Evolutionary conservation across 768 basidiomycete species (phyloP).

Genomic region (Dacryopinax primogenitus): DNA sequence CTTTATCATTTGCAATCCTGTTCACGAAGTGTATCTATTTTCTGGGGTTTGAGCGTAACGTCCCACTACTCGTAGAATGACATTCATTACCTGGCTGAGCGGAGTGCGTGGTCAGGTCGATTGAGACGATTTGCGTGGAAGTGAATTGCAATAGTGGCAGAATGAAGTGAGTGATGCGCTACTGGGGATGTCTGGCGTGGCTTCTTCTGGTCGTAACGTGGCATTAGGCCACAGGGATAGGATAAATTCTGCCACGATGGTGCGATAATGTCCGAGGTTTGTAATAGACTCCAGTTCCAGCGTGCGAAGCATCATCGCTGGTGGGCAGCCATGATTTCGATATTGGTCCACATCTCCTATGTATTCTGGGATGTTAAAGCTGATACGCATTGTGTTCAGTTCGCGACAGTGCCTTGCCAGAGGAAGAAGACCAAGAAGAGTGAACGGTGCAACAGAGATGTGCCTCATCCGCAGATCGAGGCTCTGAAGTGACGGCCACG

Average conservation of each 20-base stretch:
- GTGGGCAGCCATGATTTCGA: not conserved
- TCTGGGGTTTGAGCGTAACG: too few relatives aligned
- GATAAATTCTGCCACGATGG: not conserved
- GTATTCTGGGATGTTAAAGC: not conserved
- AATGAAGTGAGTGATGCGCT: not conserved
- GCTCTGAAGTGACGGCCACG: not conserved
- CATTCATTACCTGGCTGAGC: too few relatives aligned
- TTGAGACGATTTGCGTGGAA: not conserved
- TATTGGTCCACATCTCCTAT: not conserved
- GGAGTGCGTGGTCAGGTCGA: too few relatives aligned
- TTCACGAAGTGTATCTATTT: too few relatives aligned
- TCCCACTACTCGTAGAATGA: too few relatives aligned
- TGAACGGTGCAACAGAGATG: not conserved
- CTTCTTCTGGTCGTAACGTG: not conserved
- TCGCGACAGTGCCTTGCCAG: not conserved
- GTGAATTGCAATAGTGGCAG: not conserved
- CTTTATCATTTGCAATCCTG: too few relatives aligned
- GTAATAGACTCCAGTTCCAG: not conserved
- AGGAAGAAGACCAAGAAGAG: not conserved
- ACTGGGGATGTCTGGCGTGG: not conserved
- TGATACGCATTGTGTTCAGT: not conserved
- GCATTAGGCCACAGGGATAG: not conserved
- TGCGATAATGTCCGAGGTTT: not conserved
- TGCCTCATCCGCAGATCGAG: not conserved
- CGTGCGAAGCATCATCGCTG: not conserved